A percentile compares a stretch with the other conserved stretches of the same genome.
These are phyloP conservation scores for Triadica sebifera DNA, from an alignment of 345 rosid species.

Conservation along the genomic window DNA sequence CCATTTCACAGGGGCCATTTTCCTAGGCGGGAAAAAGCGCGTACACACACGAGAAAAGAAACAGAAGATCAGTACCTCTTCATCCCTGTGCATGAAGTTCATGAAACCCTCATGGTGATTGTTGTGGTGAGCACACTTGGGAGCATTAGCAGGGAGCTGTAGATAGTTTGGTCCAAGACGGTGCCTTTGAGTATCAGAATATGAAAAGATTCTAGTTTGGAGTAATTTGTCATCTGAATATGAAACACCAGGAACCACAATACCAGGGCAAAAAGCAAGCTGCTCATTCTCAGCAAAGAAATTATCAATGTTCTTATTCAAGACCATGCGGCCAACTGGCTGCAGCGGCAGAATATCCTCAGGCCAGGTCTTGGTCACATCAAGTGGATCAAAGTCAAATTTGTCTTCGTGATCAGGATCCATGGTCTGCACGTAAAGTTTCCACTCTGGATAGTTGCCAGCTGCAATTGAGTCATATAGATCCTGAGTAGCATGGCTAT, in stretches of 20 bases:
- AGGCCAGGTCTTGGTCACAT: conserved; percentile 97
- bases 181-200: conserved; percentile 94
- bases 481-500: conserved; percentile 97
- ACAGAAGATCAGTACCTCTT: conserved; percentile 40
- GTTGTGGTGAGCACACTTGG: conserved; percentile 91
- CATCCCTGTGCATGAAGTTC: too few relatives aligned
- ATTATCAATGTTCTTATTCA: conserved; percentile 93
- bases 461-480: conserved; percentile 88
- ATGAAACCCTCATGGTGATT: conserved; percentile 89
- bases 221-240: conserved; percentile 91
- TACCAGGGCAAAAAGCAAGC: conserved; percentile 89
- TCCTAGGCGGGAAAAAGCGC: background rate
- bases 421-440: conserved; percentile 71
- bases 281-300: conserved; percentile 94
- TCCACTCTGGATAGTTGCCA: conserved; percentile 94
- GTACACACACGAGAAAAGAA: background rate
- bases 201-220: conserved; percentile 82
- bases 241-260: conserved; percentile 87
- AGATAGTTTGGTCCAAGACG: conserved; percentile 98
- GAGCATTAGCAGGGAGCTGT: conserved; percentile 91
- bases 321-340: conserved; percentile 93
- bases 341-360: conserved; percentile 95
- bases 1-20: background rate
- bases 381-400: conserved; percentile 91
- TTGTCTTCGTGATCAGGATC: conserved; percentile 80